These are phyloP conservation scores for Termitomyces sp. DNA, from an alignment of 768 basidiomycete genomes.

Conservation along the genomic window DNA sequence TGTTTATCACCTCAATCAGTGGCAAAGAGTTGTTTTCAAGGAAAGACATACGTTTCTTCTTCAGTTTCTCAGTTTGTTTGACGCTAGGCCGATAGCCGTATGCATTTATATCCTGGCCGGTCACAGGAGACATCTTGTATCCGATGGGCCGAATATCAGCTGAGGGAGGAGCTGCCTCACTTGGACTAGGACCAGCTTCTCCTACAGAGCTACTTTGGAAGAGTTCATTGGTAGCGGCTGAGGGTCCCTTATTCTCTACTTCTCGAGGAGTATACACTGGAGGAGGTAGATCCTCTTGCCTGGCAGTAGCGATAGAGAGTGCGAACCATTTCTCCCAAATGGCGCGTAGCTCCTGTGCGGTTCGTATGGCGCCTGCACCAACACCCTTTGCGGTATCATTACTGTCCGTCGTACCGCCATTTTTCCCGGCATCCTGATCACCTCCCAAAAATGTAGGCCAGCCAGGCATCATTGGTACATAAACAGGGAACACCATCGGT, in stretches of 20 bases:
- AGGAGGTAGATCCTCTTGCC: slow-evolving; percentile 54
- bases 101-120: slow-evolving; percentile 65
- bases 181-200: slow-evolving; percentile 5
- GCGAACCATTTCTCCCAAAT: slow-evolving; percentile 78
- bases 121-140: slow-evolving; percentile 44
- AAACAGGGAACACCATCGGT: slow-evolving; percentile 75
- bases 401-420: slow-evolving; percentile 20
- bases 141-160: slow-evolving; percentile 35
- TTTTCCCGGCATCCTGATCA: slow-evolving; percentile 27
- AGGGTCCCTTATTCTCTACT: slow-evolving; percentile 14
- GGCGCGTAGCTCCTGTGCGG: slow-evolving; percentile 60
- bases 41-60: slow-evolving; percentile 62
- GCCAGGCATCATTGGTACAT: slow-evolving; percentile 60
- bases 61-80: slow-evolving; percentile 38
- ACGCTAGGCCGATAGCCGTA: slow-evolving; percentile 58
- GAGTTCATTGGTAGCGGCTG: slow-evolving; percentile 6
- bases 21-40: neutral
- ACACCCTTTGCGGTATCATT: slow-evolving; percentile 31
- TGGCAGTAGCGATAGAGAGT: slow-evolving; percentile 44
- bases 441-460: slow-evolving; percentile 65
- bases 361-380: slow-evolving; percentile 38
- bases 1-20: slow-evolving; percentile 23
- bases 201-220: slow-evolving; percentile 5
- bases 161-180: slow-evolving; percentile 13
- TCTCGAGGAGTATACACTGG: slow-evolving; percentile 70